Evolutionary conservation across 768 basidiomycete species (phyloP).

Genomic region (Harrya chromipes): DNA sequence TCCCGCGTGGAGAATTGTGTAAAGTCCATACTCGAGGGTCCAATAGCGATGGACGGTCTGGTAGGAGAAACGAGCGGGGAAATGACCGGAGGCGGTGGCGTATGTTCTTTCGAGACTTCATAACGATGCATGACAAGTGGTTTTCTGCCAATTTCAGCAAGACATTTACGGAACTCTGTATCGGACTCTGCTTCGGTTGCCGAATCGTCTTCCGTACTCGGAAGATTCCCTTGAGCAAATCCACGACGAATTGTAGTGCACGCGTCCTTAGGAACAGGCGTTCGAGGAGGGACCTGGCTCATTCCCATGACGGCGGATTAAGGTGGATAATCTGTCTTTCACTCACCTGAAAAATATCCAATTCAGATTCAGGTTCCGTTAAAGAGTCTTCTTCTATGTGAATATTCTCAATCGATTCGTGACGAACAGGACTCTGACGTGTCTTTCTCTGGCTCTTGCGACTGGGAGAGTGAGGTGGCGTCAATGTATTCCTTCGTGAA

Average conservation of each 20-base stretch:
- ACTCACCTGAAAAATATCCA: conserved; percentile 9
- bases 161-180: conserved; percentile 21
- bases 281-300: background rate
- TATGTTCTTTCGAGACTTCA: conserved; percentile 2
- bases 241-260: background rate
- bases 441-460: conserved; percentile 1
- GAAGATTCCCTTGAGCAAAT: background rate
- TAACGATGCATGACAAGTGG: background rate
- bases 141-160: conserved; percentile 17
- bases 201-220: conserved; percentile 22
- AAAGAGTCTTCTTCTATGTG: conserved; percentile 27
- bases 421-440: background rate
- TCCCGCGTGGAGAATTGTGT: conserved; percentile 7
- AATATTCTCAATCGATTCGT: conserved; percentile 4
- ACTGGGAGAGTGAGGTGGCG: conserved; percentile 1
- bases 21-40: background rate
- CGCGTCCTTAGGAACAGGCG: background rate
- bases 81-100: conserved; percentile 11
- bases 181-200: conserved; percentile 35
- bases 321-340: background rate
- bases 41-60: conserved; percentile 11
- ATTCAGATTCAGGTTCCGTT: conserved; percentile 33
- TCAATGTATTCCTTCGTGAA: background rate
- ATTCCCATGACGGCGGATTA: background rate
- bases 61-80: conserved; percentile 30